Evolutionary conservation across 139 green algal species (phyloP), one percentile per base, ranked within the genome.

Genomic region (Tetratostichococcus sp.): DNA sequence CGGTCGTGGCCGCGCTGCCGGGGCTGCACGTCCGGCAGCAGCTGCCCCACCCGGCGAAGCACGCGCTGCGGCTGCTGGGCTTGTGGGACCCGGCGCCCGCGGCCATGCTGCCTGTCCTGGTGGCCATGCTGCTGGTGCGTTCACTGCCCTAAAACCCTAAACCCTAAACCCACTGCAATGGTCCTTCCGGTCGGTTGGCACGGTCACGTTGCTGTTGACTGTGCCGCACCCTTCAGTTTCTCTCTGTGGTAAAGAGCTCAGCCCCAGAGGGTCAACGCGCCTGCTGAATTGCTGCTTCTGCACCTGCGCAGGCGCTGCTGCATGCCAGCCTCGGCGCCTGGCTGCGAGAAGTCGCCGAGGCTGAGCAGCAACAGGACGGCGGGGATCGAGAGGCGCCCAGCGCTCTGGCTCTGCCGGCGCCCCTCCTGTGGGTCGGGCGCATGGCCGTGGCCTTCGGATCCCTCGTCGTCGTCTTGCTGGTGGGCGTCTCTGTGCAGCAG

Each of bases 81-180:
- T 23, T 80, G 57, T 74, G 71, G 78, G 74, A 75, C 1, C 26
- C n/a, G 22, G 17, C 75, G 33, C 22, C n/a, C 2, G 23, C 3
- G 1, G 69, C 28, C 42, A 80, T 87, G 70, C 67, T 83, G 26
- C 80, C 82, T 30, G 43, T 85, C 28, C 62, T 85, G 26, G 65
- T 62, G 8, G 31, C 73, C 4, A 66, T 87, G 31, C 68, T 83
- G 30, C n/a, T 82, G 79, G 82, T 84, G 57, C 67, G 77, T 19
- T 14, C 28, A 14, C n/a, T n/a, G n/a, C n/a, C n/a, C n/a, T n/a
- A n/a, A n/a, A n/a, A n/a, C n/a, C n/a, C n/a, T n/a, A n/a, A n/a
- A n/a, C n/a, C n/a, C n/a, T n/a, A n/a, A n/a, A n/a, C n/a, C n/a
- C n/a, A n/a, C n/a, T n/a, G n/a, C n/a, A n/a, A n/a, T n/a, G n/a